Percentiles rank a stretch among this genome's conserved stretches.
Evolutionary conservation across 2,329 filamentous ascomycete species (phyloP).

Genomic region (Exophiala bonariae): DNA sequence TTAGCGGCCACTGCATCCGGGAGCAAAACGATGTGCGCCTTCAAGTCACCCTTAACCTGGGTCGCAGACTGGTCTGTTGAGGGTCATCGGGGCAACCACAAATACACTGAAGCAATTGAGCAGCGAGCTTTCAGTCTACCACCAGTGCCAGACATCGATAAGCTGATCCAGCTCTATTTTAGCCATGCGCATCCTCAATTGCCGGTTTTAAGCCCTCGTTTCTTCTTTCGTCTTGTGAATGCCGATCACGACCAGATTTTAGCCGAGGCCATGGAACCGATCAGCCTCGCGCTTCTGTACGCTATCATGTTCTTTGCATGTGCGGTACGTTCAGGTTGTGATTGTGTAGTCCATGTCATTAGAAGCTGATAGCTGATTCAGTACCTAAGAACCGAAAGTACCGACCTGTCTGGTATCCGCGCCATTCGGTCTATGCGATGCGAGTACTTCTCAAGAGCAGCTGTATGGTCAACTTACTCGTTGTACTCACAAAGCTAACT

Average conservation of each 20-base stretch:
- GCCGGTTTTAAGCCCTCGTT: neutral
- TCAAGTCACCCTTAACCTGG: slow-evolving; percentile 4
- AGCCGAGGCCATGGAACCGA: neutral
- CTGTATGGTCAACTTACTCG: too few species aligned
- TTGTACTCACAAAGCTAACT: too few species aligned
- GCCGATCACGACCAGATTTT: too few species aligned
- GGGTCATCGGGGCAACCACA: neutral
- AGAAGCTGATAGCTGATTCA: too few species aligned
- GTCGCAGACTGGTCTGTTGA: neutral
- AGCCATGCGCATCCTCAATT: neutral
- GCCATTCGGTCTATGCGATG: too few species aligned
- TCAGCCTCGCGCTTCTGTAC: slow-evolving; percentile 6
- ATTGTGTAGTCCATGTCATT: too few species aligned
- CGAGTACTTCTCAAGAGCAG: too few species aligned
- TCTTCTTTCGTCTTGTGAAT: neutral
- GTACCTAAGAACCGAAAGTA: too few species aligned
- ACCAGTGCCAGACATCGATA: neutral
- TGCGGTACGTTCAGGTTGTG: neutral
- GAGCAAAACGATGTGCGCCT: too few species aligned
- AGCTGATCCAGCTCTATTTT: neutral
- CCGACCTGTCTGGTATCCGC: too few species aligned
- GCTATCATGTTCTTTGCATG: neutral
- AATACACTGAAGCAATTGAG: neutral
- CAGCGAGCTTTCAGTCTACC: slow-evolving; percentile 2
- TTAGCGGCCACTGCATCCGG: too few species aligned